Evolutionary conservation across 306 rosid genomes (phyloP).

Genomic region (Ochetophila trinervis): DNA sequence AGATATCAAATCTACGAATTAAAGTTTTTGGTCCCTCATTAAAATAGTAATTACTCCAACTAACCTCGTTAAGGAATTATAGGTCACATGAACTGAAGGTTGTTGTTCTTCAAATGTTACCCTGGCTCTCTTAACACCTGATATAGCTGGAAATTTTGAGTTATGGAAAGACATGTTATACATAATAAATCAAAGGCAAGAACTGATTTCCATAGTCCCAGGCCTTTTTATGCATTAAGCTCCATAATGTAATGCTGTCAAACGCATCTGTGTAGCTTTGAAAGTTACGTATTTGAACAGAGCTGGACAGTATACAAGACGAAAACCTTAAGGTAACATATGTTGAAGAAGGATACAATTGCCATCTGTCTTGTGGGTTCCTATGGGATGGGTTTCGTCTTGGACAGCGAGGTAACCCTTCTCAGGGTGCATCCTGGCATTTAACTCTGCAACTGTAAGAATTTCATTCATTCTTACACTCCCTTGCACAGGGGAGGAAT

Average conservation of each 20-base stretch:
- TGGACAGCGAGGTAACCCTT: slow-evolving; percentile 32
- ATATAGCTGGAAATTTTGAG: slow-evolving; percentile 36
- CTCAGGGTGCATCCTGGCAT: slow-evolving; percentile 24
- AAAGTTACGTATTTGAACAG: slow-evolving; percentile 1
- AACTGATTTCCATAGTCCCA: background rate
- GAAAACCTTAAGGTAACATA: slow-evolving; percentile 11
- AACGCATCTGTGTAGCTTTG: slow-evolving; percentile 3
- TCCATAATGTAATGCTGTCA: background rate
- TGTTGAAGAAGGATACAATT: slow-evolving; percentile 47
- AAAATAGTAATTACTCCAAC: slow-evolving; percentile 23
- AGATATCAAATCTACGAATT: background rate
- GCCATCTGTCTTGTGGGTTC: slow-evolving; percentile 36
- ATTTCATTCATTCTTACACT: slow-evolving; percentile 35
- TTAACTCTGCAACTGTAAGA: slow-evolving; percentile 31
- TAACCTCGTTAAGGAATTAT: slow-evolving; percentile 75
- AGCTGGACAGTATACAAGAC: slow-evolving; percentile 2
- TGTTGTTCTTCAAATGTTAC: slow-evolving; percentile 47
- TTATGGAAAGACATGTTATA: slow-evolving; percentile 39
- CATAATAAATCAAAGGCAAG: slow-evolving; percentile 2
- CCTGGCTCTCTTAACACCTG: slow-evolving; percentile 74
- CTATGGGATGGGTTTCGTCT: slow-evolving; percentile 21
- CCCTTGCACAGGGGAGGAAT: slow-evolving; percentile 30
- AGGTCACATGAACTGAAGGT: slow-evolving; percentile 67
- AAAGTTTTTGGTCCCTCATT: background rate
- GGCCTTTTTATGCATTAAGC: background rate